A percentile compares a stretch with the other conserved stretches of the same genome.
Conservation (phyloP, 306 rosid species). For the Malus sylvestris region DNA sequence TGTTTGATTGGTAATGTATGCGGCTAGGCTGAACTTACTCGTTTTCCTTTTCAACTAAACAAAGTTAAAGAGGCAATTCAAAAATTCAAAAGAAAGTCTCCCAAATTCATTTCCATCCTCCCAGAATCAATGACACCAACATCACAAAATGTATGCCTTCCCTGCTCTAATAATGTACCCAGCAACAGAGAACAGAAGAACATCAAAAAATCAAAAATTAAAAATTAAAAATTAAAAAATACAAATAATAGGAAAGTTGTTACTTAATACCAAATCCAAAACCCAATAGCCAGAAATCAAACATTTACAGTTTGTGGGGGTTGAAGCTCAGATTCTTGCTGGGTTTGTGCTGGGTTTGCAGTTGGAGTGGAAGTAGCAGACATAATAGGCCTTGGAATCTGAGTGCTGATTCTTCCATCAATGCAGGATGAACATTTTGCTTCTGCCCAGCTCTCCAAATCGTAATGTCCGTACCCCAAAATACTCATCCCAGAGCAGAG, state of each 20-base stretch:
- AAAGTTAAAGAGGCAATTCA: neutral
- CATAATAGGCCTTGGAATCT: slow-evolving; percentile 13
- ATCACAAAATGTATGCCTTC: neutral
- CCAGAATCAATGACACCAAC: neutral
- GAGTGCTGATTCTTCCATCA: slow-evolving; percentile 51
- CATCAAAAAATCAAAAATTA: neutral
- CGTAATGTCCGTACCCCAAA: slow-evolving; percentile 67
- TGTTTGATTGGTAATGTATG: neutral
- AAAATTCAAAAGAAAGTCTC: neutral
- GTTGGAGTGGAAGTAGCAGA: slow-evolving; percentile 17
- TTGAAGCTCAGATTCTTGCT: slow-evolving; percentile 23
- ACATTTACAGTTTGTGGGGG: slow-evolving; percentile 10
- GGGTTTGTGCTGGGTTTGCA: slow-evolving; percentile 19
- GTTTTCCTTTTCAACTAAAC: neutral
- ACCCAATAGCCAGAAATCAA: slow-evolving; percentile 2
- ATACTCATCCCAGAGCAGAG: slow-evolving; percentile 47
- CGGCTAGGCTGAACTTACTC: neutral
- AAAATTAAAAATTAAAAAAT: neutral
- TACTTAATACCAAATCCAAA: neutral
- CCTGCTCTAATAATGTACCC: neutral
- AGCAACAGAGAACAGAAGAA: neutral
- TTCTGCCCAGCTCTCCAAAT: slow-evolving; percentile 88
- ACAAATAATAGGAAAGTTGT: neutral
- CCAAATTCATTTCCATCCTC: neutral
- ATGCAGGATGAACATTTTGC: slow-evolving; percentile 73